These are phyloP conservation scores for Globisporangium camurandrum DNA, from an alignment of 352 stramenopile genomes.

Conservation along the genomic window DNA sequence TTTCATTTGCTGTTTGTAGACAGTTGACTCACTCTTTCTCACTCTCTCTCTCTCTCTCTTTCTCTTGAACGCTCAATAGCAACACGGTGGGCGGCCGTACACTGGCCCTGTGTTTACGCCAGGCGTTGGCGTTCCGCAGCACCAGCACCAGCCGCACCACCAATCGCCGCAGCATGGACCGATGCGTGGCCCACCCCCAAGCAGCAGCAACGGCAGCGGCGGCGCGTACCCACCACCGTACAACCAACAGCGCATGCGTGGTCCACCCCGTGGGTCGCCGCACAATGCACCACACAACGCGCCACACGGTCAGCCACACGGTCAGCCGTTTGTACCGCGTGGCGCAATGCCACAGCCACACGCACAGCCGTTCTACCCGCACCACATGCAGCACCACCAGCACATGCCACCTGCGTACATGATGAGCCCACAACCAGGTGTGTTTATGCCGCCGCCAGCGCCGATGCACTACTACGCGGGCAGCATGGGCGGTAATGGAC, in stretches of 20 bases:
- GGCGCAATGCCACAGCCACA: conserved; percentile 26
- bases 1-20: too few species aligned
- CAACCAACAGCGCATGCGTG: conserved; percentile 28
- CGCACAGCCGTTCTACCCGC: conserved; percentile 35
- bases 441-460: conserved; percentile 7
- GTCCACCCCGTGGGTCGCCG: conserved; percentile 29
- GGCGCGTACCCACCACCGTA: conserved; percentile 9
- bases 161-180: conserved; percentile 31
- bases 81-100: conserved; percentile 31
- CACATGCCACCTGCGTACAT: conserved; percentile 41
- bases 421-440: conserved; percentile 30
- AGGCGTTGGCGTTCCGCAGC: conserved; percentile 8
- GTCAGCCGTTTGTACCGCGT: conserved; percentile 31
- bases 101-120: conserved; percentile 36
- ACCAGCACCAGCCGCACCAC: neutral
- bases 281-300: conserved; percentile 26
- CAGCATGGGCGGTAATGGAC: neutral
- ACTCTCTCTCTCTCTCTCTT: neutral
- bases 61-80: neutral
- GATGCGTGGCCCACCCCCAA: conserved; percentile 37
- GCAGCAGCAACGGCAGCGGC: too few species aligned
- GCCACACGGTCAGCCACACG: conserved; percentile 28
- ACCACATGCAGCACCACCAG: conserved; percentile 35
- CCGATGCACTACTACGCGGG: conserved; percentile 27
- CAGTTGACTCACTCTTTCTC: too few species aligned